These are phyloP conservation scores for Starmerella tilneyi DNA, from an alignment of 805 yeast species.

Conservation along the genomic window DNA sequence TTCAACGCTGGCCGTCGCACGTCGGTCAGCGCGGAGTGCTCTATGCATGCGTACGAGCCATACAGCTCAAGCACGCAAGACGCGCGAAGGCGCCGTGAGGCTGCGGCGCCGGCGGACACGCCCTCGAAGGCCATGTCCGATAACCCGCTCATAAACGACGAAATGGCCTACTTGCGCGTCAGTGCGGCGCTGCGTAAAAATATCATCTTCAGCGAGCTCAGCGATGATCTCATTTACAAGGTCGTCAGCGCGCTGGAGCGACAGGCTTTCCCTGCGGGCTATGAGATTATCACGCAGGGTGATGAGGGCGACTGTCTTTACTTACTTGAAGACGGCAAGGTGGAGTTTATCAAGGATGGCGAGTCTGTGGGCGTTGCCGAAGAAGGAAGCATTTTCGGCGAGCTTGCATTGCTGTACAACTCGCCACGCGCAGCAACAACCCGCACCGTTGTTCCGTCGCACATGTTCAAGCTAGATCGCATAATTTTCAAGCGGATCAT, in stretches of 20 bases:
- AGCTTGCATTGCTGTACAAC: slow-evolving; percentile 92
- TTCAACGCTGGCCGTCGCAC: slow-evolving; percentile 55
- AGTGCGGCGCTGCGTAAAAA: slow-evolving; percentile 56
- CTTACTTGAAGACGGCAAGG: slow-evolving; percentile 73
- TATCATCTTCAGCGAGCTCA: slow-evolving; percentile 76
- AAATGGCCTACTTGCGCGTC: slow-evolving; percentile 11
- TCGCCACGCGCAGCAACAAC: slow-evolving; percentile 97
- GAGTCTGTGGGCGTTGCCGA: slow-evolving; percentile 62
- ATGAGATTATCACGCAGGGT: slow-evolving; percentile 74
- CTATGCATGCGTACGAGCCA: slow-evolving; percentile 15
- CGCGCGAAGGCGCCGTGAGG: not conserved
- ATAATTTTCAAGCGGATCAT: slow-evolving; percentile 84
- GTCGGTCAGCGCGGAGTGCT: slow-evolving; percentile 70
- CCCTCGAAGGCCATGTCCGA: not conserved
- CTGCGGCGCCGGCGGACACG: not conserved
- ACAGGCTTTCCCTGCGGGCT: slow-evolving; percentile 47
- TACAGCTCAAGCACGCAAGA: not conserved
- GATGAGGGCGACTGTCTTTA: slow-evolving; percentile 92
- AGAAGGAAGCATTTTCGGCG: slow-evolving; percentile 89
- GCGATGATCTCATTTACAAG: slow-evolving; percentile 61
- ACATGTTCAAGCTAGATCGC: slow-evolving; percentile 88
- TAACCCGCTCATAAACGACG: slow-evolving; percentile 5
- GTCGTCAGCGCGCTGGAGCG: slow-evolving; percentile 79
- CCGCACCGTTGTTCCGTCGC: slow-evolving; percentile 55
- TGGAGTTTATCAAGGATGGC: slow-evolving; percentile 68